Percentiles rank a stretch among this genome's conserved stretches.
These are phyloP conservation scores for Cucumis melo DNA, from an alignment of 306 rosid genomes.

Conservation along the genomic window DNA sequence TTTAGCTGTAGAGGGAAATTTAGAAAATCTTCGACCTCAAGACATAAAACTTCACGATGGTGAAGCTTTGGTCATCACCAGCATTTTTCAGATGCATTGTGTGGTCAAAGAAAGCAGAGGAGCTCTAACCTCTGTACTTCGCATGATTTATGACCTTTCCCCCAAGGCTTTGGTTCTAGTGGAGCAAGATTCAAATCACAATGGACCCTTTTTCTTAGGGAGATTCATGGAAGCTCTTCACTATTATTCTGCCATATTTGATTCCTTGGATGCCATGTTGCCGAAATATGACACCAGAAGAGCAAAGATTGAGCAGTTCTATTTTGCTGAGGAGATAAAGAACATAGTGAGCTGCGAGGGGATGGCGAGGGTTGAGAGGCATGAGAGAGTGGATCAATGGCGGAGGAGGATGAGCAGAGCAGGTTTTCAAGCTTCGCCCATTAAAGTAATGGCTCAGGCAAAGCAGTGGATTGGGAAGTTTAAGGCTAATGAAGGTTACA, in stretches of 20 bases:
- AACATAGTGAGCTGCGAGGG: slow-evolving; percentile 94
- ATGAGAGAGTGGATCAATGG: slow-evolving; percentile 90
- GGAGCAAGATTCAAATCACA: slow-evolving; percentile 83
- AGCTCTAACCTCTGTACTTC: slow-evolving; percentile 61
- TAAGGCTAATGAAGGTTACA: slow-evolving; percentile 48
- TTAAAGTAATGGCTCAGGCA: slow-evolving; percentile 49
- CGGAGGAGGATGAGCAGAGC: slow-evolving; percentile 80
- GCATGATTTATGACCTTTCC: slow-evolving; percentile 48
- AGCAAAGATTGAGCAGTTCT: slow-evolving; percentile 80
- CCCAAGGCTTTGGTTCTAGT: slow-evolving; percentile 55
- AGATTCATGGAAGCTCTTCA: slow-evolving; percentile 87
- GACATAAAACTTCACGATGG: slow-evolving; percentile 39
- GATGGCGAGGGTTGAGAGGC: slow-evolving; percentile 72
- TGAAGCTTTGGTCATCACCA: slow-evolving; percentile 57
- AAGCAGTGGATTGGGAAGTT: slow-evolving; percentile 61
- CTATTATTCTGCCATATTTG: slow-evolving; percentile 82
- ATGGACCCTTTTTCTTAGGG: slow-evolving; percentile 91
- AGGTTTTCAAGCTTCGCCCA: slow-evolving; percentile 57
- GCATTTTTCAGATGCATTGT: slow-evolving; percentile 79
- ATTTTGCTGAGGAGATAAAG: slow-evolving; percentile 83
- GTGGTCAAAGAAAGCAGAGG: slow-evolving; percentile 88
- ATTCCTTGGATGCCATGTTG: slow-evolving; percentile 60
- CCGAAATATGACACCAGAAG: slow-evolving; percentile 74
- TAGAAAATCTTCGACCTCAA: slow-evolving; percentile 36
- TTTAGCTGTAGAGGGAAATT: slow-evolving; percentile 34